Evolutionary conservation across 768 basidiomycete genomes (phyloP), one percentile per base, ranked within the genome.

Genomic region (Psilocybe cyanescens): DNA sequence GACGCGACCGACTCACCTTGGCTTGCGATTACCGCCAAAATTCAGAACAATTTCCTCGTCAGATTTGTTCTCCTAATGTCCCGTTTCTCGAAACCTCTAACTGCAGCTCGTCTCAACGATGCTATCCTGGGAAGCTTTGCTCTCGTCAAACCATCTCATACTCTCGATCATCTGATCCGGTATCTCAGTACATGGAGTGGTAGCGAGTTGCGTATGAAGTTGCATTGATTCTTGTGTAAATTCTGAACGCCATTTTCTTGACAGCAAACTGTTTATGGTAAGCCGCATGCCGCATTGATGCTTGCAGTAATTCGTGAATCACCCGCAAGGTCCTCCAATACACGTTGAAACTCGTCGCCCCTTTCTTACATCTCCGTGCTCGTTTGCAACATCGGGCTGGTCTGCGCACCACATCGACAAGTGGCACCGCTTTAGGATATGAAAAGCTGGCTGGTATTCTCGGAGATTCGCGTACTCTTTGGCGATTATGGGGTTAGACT

Each of bases 171-270:
- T 72, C 78, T 92, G 8, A 81, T 92, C 41, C 80, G 90, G 68
- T 93, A 86, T 70, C 78, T 94, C 55, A 86, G 89, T 58, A 91
- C 92, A 67, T 94, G 91, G 90, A 89, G 86, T 71, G 92, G 92
- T 29, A 92, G 85, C 84, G 93, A 95, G 92, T 93, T 79, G 78
- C 72, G 86, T 86, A 63, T 64, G 31, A 61, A 29, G 65, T 50
- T 52, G 53, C 57, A 47, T 59, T 53, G 28, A 7, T 44, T n/a
- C 9, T 14, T 55, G 50, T 47, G 12, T 17, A 41, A 14, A 47
- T 54, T 1, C 24, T 12, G 50, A 50, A 29, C 30, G 57, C 16
- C 35, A 24, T 35, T 44, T 29, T 50, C 57, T 41, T 69, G 24
- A 28, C 65, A 93, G 91, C 75, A 93, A 93, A 72, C 70, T 92